phyloP scores from a whole-genome alignment of 495 filamentous ascomycete genomes.

The Daldinia childiae region DNA sequence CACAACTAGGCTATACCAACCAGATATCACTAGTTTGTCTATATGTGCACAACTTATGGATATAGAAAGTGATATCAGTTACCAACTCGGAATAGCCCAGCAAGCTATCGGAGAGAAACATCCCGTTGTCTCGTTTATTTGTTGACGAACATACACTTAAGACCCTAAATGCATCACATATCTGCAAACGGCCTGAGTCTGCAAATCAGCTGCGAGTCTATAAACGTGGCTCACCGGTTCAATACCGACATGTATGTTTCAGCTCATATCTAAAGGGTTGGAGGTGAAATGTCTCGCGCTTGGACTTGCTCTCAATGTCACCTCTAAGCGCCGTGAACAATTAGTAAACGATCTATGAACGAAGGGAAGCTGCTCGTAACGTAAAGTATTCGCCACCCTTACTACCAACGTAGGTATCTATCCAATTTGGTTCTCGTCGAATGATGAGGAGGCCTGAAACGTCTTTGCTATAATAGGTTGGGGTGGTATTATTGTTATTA shows the following conservation, averaged over 20 bases:
- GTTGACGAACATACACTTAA: background rate
- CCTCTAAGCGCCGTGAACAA: slow-evolving; percentile 1
- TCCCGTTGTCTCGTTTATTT: background rate
- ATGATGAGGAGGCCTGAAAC: slow-evolving; percentile 2
- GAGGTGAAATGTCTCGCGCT: background rate
- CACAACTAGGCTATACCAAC: background rate
- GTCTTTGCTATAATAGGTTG: slow-evolving; percentile 10
- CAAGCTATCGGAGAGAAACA: background rate
- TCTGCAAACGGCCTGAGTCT: slow-evolving; percentile 14
- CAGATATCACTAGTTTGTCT: background rate
- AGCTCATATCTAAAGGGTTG: background rate
- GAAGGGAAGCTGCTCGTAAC: background rate
- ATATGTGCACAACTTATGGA: background rate
- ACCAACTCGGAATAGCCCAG: background rate
- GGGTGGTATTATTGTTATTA: slow-evolving; percentile 28
- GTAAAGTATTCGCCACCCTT: slow-evolving; percentile 5
- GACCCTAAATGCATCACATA: slow-evolving; percentile 1
- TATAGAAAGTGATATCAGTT: background rate
- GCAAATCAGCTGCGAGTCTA: slow-evolving; percentile 6
- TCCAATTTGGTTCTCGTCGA: slow-evolving; percentile 2
- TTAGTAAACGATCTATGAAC: background rate
- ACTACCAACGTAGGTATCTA: background rate
- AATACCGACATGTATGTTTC: slow-evolving; percentile 35
- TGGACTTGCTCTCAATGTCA: slow-evolving; percentile 6
- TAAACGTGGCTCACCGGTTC: slow-evolving; percentile 25